phyloP scores from a whole-genome alignment of 2,329 filamentous ascomycete species.

The Rhynchosporium graminicola region DNA sequence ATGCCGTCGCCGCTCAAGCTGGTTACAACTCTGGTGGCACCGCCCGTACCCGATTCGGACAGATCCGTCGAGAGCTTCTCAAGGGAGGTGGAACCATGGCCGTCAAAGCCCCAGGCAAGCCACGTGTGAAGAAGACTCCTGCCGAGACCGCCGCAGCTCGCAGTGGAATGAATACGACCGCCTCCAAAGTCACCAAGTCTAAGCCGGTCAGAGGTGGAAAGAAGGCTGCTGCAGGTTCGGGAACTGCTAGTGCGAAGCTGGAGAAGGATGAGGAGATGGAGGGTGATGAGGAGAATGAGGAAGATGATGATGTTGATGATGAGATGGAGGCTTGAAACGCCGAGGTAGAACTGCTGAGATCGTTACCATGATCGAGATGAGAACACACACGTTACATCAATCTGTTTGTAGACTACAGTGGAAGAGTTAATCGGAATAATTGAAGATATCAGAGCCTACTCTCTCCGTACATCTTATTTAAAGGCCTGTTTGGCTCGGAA shows the following conservation, averaged over 20 bases:
- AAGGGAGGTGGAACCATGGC: not conserved
- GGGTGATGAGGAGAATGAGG: not conserved
- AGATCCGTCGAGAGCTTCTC: constrained; percentile 40
- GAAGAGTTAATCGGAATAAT: no score
- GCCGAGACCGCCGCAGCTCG: not conserved
- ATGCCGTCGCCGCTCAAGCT: constrained; percentile 45
- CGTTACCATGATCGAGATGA: not conserved
- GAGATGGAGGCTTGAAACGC: not conserved
- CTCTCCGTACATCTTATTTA: no score
- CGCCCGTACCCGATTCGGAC: constrained; percentile 51
- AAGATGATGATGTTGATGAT: not conserved
- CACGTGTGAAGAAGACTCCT: not conserved
- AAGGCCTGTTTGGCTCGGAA: no score
- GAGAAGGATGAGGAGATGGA: not conserved
- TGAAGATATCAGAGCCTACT: no score
- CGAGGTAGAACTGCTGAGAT: not conserved
- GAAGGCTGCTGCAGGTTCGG: not conserved
- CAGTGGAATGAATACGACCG: constrained; percentile 4
- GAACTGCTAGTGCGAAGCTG: not conserved
- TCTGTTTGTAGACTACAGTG: not conserved
- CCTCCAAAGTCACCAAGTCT: constrained; percentile 12
- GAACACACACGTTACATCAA: not conserved
- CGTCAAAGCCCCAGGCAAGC: not conserved
- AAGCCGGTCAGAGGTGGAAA: not conserved
- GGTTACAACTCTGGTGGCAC: constrained; percentile 50